Base-by-base conservation (phyloP, 2,329 filamentous ascomycete species). In the Zymoseptoria pseudotritici region DNA sequence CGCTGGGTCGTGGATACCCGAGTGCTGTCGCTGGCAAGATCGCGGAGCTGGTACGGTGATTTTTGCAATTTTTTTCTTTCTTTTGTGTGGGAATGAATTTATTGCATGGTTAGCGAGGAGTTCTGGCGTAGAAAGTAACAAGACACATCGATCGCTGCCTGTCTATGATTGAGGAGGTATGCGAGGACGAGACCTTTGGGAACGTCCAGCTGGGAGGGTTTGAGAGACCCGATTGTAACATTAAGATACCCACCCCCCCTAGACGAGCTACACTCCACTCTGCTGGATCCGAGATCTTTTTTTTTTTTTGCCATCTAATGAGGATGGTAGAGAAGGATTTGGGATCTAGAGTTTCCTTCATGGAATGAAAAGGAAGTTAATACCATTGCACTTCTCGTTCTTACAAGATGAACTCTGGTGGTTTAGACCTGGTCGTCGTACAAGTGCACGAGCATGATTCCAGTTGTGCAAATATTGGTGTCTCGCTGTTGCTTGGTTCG, bases 21-120 rank as follows among this genome's bases (percentile, higher is more conserved):
- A 85, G 85, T 63, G 93, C 94, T 4, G 94, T 99, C 13, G 89
- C 92, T 52, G 90, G 89, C 77, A 97, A 97, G 82, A 92, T 97
- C 62, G 81, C 94, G 50, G 94, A 97, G 76, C 83, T 99, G 57
- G 86, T 99, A 49, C 67, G 69, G 19, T 71, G 63, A 60, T 17
- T 36, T 31, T 24, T 24, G 22, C 22, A 24, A 57, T 31, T 51
- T 50, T 54, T 60, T 52, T 60, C 49, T 60, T 52, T 60, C 49
- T 57, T 54, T 54, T 9, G 19, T 42, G 53, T 52, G 13, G 54
- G 54, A 57, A 57, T 57, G 57, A 50, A 57, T 57, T 42, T 17
- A 55, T 50, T 24, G 57, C 57, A 57, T 53, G 54, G 31, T 62
- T 62, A 62, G 60, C 60, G 60, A 59, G 54, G 60, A 54, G 55